These are phyloP conservation scores for Nemania abortiva DNA, from an alignment of 2,329 filamentous ascomycete genomes.

Conservation along the genomic window DNA sequence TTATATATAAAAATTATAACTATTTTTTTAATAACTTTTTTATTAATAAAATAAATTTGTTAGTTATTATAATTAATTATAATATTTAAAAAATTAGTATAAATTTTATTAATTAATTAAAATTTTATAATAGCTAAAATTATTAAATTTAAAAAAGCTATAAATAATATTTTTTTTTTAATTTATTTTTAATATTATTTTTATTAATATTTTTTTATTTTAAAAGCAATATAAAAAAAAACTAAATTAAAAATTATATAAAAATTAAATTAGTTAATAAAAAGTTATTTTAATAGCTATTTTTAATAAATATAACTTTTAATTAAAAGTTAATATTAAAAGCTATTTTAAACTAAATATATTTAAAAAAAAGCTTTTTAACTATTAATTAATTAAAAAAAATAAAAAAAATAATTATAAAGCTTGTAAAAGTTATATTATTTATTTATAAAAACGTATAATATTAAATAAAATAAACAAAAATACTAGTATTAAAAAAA, in stretches of 20 bases:
- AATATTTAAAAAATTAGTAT: not conserved
- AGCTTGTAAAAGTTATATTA: not conserved
- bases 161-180: too few relatives aligned
- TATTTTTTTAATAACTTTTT: not conserved
- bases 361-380: not conserved
- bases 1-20: not conserved
- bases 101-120: not conserved
- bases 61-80: not conserved
- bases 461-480: not conserved
- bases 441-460: not conserved
- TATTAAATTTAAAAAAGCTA: conserved; percentile 2
- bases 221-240: too few relatives aligned
- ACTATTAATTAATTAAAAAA: not conserved
- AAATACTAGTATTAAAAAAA: not conserved
- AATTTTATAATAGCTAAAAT: not conserved
- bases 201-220: too few relatives aligned
- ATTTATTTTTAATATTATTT: too few relatives aligned
- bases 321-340: not conserved
- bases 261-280: not conserved
- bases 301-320: not conserved
- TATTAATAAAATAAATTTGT: not conserved
- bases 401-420: not conserved
- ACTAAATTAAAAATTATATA: not conserved
- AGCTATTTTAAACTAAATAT: not conserved
- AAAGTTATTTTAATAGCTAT: not conserved